These are phyloP conservation scores for Trichoderma asperellum DNA, from an alignment of 2,329 filamentous ascomycete species.

Conservation along the genomic window DNA sequence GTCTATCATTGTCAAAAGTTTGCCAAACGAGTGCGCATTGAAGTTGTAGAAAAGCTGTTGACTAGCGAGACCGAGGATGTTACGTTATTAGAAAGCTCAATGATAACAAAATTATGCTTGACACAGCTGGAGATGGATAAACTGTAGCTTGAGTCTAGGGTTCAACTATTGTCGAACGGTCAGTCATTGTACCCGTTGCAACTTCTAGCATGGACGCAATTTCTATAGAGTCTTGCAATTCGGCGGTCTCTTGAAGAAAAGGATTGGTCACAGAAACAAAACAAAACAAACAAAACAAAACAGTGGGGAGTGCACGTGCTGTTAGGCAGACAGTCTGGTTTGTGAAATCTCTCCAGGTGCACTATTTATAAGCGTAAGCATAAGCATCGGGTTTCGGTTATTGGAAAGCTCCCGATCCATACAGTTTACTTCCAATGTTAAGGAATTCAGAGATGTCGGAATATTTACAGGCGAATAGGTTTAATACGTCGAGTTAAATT, in stretches of 20 bases:
- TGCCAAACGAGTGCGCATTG: neutral
- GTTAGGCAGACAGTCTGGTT: neutral
- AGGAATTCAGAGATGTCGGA: neutral
- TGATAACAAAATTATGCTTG: neutral
- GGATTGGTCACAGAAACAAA: neutral
- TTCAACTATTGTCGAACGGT: neutral
- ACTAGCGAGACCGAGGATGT: neutral
- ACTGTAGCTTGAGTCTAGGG: neutral
- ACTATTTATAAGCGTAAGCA: neutral
- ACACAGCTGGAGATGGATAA: neutral
- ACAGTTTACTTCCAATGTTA: neutral
- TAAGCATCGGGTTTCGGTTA: neutral
- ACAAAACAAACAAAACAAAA: neutral
- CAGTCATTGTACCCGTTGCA: neutral
- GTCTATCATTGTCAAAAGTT: neutral
- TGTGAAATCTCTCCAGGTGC: neutral
- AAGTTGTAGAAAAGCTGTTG: neutral
- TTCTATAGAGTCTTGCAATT: neutral
- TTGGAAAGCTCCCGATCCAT: too few relatives aligned
- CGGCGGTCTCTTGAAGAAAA: neutral
- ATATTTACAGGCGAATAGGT: neutral
- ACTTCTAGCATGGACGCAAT: neutral
- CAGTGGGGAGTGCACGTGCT: neutral
- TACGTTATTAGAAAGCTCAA: neutral
- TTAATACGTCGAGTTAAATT: too few relatives aligned